Evolutionary conservation across 2,329 filamentous ascomycete genomes (phyloP).

Genomic region (Anthostomella pinea): DNA sequence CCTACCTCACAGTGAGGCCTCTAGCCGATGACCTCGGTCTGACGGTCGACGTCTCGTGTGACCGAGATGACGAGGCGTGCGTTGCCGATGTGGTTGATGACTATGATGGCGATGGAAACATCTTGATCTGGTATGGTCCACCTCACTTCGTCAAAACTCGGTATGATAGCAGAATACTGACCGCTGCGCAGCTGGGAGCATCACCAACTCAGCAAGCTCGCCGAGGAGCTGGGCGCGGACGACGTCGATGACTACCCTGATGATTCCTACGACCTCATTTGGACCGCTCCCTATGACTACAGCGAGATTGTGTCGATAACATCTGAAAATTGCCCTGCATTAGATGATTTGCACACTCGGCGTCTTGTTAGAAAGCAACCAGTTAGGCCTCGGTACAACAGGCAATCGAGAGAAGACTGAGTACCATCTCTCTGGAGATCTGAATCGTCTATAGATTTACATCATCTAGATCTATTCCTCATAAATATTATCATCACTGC

Average conservation of each 20-base stretch:
- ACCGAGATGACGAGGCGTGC: conserved; percentile 53
- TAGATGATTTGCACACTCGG: too few species aligned
- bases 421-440: too few species aligned
- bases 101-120: conserved; percentile 51
- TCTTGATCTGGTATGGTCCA: conserved; percentile 49
- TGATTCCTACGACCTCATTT: conserved; percentile 53
- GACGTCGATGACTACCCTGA: conserved; percentile 49
- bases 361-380: too few species aligned
- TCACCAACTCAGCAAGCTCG: conserved; percentile 47
- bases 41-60: conserved; percentile 52
- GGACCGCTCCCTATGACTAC: conserved; percentile 54
- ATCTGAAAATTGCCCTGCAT: conserved; percentile 52
- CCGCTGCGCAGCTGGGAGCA: conserved; percentile 52
- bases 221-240: conserved; percentile 46
- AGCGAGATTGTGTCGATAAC: conserved; percentile 40
- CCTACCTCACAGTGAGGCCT: conserved; percentile 55
- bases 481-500: conserved; percentile 10
- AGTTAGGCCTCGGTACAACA: too few species aligned
- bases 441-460: too few species aligned
- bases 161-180: neutral
- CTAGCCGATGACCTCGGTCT: conserved; percentile 54
- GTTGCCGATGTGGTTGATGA: conserved; percentile 48
- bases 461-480: conserved; percentile 5
- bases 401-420: too few species aligned
- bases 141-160: neutral